Base-by-base conservation (phyloP, 1,139 yeast genomes). In the Sugiyamaella grinbergsii region DNA sequence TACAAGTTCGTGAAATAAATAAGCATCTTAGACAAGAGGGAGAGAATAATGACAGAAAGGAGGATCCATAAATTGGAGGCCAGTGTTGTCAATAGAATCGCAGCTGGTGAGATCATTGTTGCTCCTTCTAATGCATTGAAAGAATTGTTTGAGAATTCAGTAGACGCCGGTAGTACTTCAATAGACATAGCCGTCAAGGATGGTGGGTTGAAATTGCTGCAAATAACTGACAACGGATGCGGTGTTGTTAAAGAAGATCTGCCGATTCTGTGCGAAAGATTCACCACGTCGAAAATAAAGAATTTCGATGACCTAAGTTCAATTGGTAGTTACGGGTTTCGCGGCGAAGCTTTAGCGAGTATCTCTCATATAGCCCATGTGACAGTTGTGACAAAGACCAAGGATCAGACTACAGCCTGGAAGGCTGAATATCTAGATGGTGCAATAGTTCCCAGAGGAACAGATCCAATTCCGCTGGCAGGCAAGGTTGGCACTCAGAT, bases 41-140 rank as follows among this genome's bases (percentile, higher is more conserved):
- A n/a, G n/a, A n/a, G n/a, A 7, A 18, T n/a, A 18, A 38, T 38
- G 42, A 22, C 20, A 24, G 42, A 38, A n/a, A 20, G 32, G 42
- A 18, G 44, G 34, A 41, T 41, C 16, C 45, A 22, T 22, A 75
- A 78, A 47, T 75, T 89, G 10, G 90, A 83, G 34, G 71, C 71
- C 23, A 64, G 78, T 3, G 98, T 91, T 29, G 87, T 94, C 48
- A 91, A 89, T 66, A 79, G 85, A 54, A 93, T 94, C 24, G 98
- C 99, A 0, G 98, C 99, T 0, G 98, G 98, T 0, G 98, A 94
- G 70, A 89, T 94, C 70, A 88, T 94, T 53, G 79, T 91, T 31
- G 94, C 91, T 5, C 98, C 98, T 0, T 87, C 94, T 1, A 93
- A 93, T 53, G 95, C 88, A 0, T 68, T 88, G 19, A 80, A 83